Evolutionary conservation across 805 yeast species (phyloP).

Genomic region (Metschnikowia continentalis): DNA sequence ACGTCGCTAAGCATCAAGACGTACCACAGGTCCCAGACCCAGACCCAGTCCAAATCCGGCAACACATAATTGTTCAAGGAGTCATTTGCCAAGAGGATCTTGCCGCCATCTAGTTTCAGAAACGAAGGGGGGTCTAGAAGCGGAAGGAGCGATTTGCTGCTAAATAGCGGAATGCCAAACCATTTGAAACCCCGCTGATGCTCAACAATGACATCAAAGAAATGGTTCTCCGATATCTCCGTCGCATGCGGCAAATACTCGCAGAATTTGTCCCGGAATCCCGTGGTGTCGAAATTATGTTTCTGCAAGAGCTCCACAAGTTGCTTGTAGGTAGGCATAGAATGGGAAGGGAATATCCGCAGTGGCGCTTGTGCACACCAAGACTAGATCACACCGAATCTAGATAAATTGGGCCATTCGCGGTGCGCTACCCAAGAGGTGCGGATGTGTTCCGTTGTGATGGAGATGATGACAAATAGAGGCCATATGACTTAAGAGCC

Average conservation of each 20-base stretch:
- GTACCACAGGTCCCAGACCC: constrained; percentile 73
- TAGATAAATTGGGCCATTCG: background rate
- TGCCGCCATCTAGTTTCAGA: constrained; percentile 41
- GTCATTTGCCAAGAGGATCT: constrained; percentile 24
- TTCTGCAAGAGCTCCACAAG: constrained; percentile 8
- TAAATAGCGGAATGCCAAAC: constrained; percentile 49
- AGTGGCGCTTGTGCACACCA: background rate
- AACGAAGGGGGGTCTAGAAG: constrained; percentile 49
- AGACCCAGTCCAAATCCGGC: constrained; percentile 59
- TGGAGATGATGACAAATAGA: background rate
- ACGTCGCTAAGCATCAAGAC: constrained; percentile 66
- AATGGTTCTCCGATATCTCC: constrained; percentile 5
- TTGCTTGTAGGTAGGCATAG: constrained; percentile 1
- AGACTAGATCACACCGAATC: background rate
- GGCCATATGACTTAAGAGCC: no score
- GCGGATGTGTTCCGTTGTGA: background rate
- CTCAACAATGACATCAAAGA: constrained; percentile 45
- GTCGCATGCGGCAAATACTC: constrained; percentile 1
- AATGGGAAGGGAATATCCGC: background rate
- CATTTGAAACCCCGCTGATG: constrained; percentile 52
- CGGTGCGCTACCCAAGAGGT: background rate
- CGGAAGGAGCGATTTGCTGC: constrained; percentile 43
- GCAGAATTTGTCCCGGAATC: constrained; percentile 3
- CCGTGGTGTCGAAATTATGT: constrained; percentile 7
- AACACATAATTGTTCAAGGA: constrained; percentile 37